A percentile compares a stretch with the other conserved stretches of the same genome.
Conservation (phyloP, 306 rosid species). For the Argentina anserina region DNA sequence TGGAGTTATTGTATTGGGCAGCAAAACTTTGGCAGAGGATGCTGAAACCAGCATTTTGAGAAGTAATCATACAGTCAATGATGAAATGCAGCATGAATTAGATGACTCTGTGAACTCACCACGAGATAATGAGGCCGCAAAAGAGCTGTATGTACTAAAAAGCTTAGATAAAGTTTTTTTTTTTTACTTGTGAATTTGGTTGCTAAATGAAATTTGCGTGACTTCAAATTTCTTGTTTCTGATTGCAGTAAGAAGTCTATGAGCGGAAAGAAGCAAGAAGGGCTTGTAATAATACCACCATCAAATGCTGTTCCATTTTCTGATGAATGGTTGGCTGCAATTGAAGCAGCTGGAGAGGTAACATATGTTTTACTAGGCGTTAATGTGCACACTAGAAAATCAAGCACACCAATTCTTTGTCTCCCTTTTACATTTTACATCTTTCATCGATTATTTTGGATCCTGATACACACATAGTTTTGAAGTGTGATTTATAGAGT, state of each 20-base stretch:
- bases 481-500: not conserved
- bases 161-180: constrained; percentile 8
- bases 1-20: constrained; percentile 28
- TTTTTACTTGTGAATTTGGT: constrained; percentile 12
- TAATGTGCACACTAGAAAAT: not conserved
- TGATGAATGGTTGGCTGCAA: constrained; percentile 93
- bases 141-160: constrained; percentile 44
- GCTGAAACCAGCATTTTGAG: constrained; percentile 16
- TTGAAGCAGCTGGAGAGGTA: constrained; percentile 99
- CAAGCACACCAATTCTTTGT: not conserved
- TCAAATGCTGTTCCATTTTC: constrained; percentile 66
- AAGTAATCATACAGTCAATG: not conserved
- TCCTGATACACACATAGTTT: not conserved
- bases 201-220: constrained; percentile 10
- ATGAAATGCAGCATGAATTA: not conserved
- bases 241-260: constrained; percentile 42
- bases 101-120: constrained; percentile 5
- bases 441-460: not conserved
- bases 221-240: constrained; percentile 7
- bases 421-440: not conserved
- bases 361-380: constrained; percentile 1
- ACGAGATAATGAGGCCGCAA: constrained; percentile 29
- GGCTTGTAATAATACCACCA: constrained; percentile 45
- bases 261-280: constrained; percentile 37
- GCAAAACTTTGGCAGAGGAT: constrained; percentile 23